Percentiles rank a stretch among this genome's conserved stretches.
phyloP scores from a whole-genome alignment of 345 rosid species.

The Salix brachista region DNA sequence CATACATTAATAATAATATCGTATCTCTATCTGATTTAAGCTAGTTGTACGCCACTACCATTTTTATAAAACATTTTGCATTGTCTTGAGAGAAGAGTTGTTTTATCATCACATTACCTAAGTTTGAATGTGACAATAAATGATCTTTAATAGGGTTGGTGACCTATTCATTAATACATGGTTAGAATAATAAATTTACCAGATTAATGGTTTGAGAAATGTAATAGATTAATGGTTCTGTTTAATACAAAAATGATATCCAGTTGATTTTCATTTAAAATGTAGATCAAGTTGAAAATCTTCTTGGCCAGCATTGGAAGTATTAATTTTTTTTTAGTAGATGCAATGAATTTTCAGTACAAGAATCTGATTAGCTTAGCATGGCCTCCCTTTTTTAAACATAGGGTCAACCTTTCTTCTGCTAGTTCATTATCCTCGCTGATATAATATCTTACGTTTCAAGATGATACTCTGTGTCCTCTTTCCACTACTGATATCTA shows the following conservation, averaged over 20 bases:
- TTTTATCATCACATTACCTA: neutral
- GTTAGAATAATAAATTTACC: neutral
- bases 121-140: neutral
- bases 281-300: conserved; percentile 13
- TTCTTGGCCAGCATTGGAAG: conserved; percentile 28
- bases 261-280: conserved; percentile 1
- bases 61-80: neutral
- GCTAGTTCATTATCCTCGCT: neutral
- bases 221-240: neutral
- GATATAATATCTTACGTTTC: neutral
- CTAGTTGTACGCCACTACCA: neutral
- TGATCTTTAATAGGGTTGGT: conserved; percentile 25
- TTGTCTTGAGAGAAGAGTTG: neutral
- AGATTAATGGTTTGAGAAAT: neutral
- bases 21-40: neutral
- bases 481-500: conserved; percentile 21
- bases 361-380: conserved; percentile 19
- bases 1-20: neutral
- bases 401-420: conserved; percentile 17
- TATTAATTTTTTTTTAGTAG: neutral
- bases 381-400: neutral
- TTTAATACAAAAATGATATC: neutral
- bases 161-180: conserved; percentile 22
- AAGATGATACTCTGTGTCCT: conserved; percentile 10
- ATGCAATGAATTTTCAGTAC: neutral